phyloP scores from a whole-genome alignment of 176 grass and related monocot species.

The Oryza australiensis region DNA sequence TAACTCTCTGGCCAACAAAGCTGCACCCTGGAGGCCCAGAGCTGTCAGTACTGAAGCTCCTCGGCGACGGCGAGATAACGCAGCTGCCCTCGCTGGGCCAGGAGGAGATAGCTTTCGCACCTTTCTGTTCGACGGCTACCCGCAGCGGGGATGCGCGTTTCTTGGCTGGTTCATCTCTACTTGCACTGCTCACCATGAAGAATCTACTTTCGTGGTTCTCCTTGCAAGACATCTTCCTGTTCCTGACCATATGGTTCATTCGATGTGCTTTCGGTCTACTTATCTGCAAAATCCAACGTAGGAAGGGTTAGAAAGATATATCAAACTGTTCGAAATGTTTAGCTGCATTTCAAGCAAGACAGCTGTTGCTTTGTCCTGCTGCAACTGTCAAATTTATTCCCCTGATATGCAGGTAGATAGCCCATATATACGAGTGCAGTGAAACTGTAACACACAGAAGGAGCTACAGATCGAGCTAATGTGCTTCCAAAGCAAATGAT shows the following conservation, averaged over 20 bases:
- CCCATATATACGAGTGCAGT: background rate
- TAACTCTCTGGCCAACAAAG: slow-evolving; percentile 46
- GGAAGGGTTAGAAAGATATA: slow-evolving; percentile 4
- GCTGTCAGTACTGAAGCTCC: slow-evolving; percentile 48
- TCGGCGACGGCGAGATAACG: slow-evolving; percentile 36
- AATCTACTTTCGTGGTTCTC: slow-evolving; percentile 20
- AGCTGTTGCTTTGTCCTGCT: background rate
- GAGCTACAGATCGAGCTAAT: slow-evolving; percentile 3
- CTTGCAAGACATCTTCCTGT: slow-evolving; percentile 30
- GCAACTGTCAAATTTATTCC: background rate
- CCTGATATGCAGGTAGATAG: background rate
- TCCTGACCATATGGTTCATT: slow-evolving; percentile 3
- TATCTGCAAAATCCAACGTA: slow-evolving; percentile 42
- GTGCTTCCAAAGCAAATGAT: slow-evolving; percentile 37
- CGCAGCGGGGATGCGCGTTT: slow-evolving; percentile 40
- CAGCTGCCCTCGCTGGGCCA: slow-evolving; percentile 50
- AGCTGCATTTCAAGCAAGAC: background rate
- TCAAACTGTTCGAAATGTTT: background rate
- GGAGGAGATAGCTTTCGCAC: slow-evolving; percentile 21
- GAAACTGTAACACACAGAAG: slow-evolving; percentile 2
- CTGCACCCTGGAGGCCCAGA: slow-evolving; percentile 37
- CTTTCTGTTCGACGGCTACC: slow-evolving; percentile 40
- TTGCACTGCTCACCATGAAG: slow-evolving; percentile 20
- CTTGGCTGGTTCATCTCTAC: slow-evolving; percentile 13
- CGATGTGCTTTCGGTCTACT: slow-evolving; percentile 25